phyloP scores from a whole-genome alignment of 768 basidiomycete species.

The Tephrocybe sp. region DNA sequence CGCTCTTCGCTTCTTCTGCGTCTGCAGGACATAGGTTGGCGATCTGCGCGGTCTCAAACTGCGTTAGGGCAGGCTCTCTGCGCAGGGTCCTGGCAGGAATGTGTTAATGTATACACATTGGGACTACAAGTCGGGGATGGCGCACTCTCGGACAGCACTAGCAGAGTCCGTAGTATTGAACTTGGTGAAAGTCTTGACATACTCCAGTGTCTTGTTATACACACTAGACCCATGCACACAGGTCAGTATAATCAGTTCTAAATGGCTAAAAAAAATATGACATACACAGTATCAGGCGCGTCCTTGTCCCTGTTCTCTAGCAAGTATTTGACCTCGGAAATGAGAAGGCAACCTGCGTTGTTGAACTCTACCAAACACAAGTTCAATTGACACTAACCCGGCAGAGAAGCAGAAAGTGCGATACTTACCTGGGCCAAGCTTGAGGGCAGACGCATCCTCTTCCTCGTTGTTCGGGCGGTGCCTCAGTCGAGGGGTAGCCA shows the following conservation, averaged over 20 bases:
- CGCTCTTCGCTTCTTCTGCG: slow-evolving; percentile 89
- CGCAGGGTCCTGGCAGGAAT: slow-evolving; percentile 61
- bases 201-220: slow-evolving; percentile 91
- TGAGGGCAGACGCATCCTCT: slow-evolving; percentile 83
- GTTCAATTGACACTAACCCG: neutral
- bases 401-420: neutral
- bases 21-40: slow-evolving; percentile 88
- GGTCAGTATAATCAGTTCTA: too few species aligned
- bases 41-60: slow-evolving; percentile 92
- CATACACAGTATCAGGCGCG: slow-evolving; percentile 84
- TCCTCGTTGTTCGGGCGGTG: slow-evolving; percentile 71
- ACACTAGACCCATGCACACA: slow-evolving; percentile 49
- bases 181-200: slow-evolving; percentile 89
- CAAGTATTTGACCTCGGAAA: slow-evolving; percentile 90
- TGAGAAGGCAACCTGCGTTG: slow-evolving; percentile 86
- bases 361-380: slow-evolving; percentile 70
- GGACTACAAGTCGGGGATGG: slow-evolving; percentile 11
- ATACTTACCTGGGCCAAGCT: slow-evolving; percentile 68
- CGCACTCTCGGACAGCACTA: slow-evolving; percentile 84
- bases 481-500: slow-evolving; percentile 63
- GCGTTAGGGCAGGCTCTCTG: slow-evolving; percentile 76
- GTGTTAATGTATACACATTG: neutral
- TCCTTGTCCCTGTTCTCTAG: slow-evolving; percentile 87
- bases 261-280: slow-evolving; percentile 11
- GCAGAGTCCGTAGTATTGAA: slow-evolving; percentile 86